Base-by-base conservation (phyloP, 2,329 filamentous ascomycete genomes). In the Tolypocladium ovalisporum region DNA sequence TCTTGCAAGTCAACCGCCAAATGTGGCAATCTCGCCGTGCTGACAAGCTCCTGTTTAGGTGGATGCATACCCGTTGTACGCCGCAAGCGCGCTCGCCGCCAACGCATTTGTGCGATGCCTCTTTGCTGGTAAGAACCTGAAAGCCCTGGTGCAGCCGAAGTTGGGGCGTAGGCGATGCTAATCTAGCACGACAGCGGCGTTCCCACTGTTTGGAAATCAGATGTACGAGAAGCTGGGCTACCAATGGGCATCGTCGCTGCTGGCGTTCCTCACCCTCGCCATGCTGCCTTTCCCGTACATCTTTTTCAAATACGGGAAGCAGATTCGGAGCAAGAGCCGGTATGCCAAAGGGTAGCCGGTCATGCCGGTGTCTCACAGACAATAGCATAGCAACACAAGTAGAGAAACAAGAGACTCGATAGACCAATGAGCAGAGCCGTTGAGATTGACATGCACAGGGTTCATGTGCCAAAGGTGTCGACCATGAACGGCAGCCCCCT, bases 31-130 rank as follows among this genome's bases (percentile, higher is more conserved):
- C 3, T 52, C 27, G 19, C n/a, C 17, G 19, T 15, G 47, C 47
- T 35, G 10, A 52, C 47, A 7, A 51, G 19, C 32, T 12, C 27
- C 6, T 40, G 35, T 40, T 54, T 65, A 83, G 72, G 87, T 89
- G 63, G 88, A 90, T 69, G 86, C 87, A 27, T 92, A 92, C 71
- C 86, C 87, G 56, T 71, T 83, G 32, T 90, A 89, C 68, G 87
- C 88, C 32, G 88, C 88, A 52, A 85, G 81, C 58, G 90, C 90
- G 4, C 78, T 96, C 70, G 90, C 91, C 15, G 90, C 90, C 51
- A 94, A 96, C 66, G 87, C 86, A 52, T 89, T 94, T 69, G 82
- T 88, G 58, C 81, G 92, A 56, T 90, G 86, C 62, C 77, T 80
- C 24, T 94, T 95, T 75, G 91, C 87, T 59, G 79, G 79, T 81